These are phyloP conservation scores for Myxozyma nipponensis DNA, from an alignment of 805 yeast genomes.

Conservation along the genomic window DNA sequence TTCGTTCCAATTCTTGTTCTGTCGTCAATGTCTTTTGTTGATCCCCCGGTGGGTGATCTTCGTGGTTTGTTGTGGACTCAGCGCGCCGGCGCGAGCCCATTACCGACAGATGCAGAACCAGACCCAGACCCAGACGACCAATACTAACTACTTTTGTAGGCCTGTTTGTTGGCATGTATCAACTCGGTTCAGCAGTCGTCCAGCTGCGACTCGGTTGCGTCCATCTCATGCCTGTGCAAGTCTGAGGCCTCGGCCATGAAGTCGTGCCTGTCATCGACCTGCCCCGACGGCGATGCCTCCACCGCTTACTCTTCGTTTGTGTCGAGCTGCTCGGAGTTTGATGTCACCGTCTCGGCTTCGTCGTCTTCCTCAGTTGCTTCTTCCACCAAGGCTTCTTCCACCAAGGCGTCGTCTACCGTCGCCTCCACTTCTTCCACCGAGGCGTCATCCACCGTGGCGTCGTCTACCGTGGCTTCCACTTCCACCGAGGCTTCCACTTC, in stretches of 20 bases:
- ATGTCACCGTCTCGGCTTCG: constrained; percentile 7
- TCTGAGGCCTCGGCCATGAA: constrained; percentile 51
- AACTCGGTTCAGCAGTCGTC: constrained; percentile 58
- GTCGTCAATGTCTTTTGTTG: no score
- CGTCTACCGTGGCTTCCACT: constrained; percentile 8
- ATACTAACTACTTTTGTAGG: constrained; percentile 9
- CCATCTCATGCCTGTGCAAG: constrained; percentile 55
- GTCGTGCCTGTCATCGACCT: constrained; percentile 59
- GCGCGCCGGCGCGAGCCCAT: background rate
- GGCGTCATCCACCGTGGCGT: constrained; percentile 1
- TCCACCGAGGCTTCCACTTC: constrained; percentile 8
- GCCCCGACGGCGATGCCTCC: constrained; percentile 61
- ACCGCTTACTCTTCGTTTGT: constrained; percentile 60
- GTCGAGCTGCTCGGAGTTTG: constrained; percentile 22
- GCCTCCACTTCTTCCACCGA: constrained; percentile 22
- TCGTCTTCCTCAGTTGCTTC: constrained; percentile 11
- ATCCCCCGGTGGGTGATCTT: background rate
- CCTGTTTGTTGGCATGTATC: constrained; percentile 87
- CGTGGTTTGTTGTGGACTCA: background rate
- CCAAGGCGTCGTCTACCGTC: constrained; percentile 23
- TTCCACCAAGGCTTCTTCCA: constrained; percentile 8
- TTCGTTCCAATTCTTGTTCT: background rate
- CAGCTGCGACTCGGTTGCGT: constrained; percentile 56
- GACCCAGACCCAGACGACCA: no score
- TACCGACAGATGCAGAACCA: no score